A percentile compares a stretch with the other conserved stretches of the same genome.
phyloP scores from a whole-genome alignment of 805 yeast species.

The Yarrowia hollandica region DNA sequence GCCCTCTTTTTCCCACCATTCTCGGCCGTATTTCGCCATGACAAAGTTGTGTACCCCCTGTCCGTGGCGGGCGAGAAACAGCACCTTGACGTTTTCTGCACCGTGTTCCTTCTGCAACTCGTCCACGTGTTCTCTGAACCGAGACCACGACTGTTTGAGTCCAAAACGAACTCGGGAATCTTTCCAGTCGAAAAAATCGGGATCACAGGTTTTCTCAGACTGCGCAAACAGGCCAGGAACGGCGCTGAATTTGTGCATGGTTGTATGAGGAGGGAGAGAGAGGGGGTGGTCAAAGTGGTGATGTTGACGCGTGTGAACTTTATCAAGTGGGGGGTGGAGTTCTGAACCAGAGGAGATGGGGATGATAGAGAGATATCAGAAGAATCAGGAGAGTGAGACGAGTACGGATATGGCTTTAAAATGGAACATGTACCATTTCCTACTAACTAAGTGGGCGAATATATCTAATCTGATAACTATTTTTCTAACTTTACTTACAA shows the following conservation, averaged over 20 bases:
- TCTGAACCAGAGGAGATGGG: background rate
- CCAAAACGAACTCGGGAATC: slow-evolving; percentile 47
- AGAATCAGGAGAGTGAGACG: too few species aligned
- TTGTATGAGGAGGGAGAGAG: background rate
- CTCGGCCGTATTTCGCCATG: slow-evolving; percentile 48
- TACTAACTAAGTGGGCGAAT: too few species aligned
- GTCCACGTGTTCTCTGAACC: slow-evolving; percentile 39
- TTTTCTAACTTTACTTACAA: too few species aligned
- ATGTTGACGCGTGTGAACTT: background rate
- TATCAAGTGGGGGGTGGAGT: background rate
- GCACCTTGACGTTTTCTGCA: slow-evolving; percentile 45
- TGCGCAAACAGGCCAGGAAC: slow-evolving; percentile 48
- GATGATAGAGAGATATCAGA: too few species aligned
- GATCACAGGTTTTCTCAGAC: slow-evolving; percentile 47
- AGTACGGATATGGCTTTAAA: too few species aligned
- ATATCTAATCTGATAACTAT: too few species aligned
- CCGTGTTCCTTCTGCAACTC: slow-evolving; percentile 41
- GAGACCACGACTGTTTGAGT: slow-evolving; percentile 42
- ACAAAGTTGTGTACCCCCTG: slow-evolving; percentile 56
- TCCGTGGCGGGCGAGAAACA: slow-evolving; percentile 55
- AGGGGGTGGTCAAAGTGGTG: background rate
- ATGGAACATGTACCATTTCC: too few species aligned
- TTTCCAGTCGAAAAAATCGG: slow-evolving; percentile 46
- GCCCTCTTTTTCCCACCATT: slow-evolving; percentile 46
- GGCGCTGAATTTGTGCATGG: slow-evolving; percentile 36